These are phyloP conservation scores for Naegleria gruberi DNA, from an alignment of 208 protist genomes.

Conservation along the genomic window DNA sequence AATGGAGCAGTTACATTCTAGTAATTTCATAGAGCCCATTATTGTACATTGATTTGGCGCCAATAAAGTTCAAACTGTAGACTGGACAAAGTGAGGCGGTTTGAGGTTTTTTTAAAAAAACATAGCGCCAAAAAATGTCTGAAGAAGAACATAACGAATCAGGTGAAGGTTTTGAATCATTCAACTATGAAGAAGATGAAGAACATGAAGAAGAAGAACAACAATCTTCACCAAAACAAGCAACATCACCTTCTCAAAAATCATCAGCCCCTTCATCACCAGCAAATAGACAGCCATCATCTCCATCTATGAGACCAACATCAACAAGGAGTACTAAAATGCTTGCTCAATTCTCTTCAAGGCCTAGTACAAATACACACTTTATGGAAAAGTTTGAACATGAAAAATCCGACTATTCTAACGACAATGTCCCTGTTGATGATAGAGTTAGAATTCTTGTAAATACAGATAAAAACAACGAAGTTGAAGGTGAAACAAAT, in stretches of 20 bases:
- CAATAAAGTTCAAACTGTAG: too few relatives aligned
- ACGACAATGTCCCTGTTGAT: not conserved
- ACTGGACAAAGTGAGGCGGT: too few relatives aligned
- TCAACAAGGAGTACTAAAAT: not conserved
- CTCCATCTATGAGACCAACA: too few relatives aligned
- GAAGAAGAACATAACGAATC: not conserved
- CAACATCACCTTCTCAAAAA: not conserved
- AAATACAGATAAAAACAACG: not conserved
- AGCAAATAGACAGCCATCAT: too few relatives aligned
- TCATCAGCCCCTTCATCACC: too few relatives aligned
- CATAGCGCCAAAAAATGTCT: not conserved
- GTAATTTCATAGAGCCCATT: too few relatives aligned
- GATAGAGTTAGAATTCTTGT: not conserved
- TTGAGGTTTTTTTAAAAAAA: too few relatives aligned
- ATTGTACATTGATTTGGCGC: too few relatives aligned
- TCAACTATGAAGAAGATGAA: not conserved
- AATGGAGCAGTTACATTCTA: too few relatives aligned
- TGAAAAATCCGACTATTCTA: not conserved
- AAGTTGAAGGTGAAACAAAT: not conserved
- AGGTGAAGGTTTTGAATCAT: not conserved
- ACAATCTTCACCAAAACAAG: too few relatives aligned
- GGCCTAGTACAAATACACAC: not conserved
- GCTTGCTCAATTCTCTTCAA: not conserved
- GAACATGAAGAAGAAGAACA: not conserved
- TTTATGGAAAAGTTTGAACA: not conserved